These are phyloP conservation scores for Sphagnurus paluster DNA, from an alignment of 1,284 basidiomycete genomes.

Conservation along the genomic window DNA sequence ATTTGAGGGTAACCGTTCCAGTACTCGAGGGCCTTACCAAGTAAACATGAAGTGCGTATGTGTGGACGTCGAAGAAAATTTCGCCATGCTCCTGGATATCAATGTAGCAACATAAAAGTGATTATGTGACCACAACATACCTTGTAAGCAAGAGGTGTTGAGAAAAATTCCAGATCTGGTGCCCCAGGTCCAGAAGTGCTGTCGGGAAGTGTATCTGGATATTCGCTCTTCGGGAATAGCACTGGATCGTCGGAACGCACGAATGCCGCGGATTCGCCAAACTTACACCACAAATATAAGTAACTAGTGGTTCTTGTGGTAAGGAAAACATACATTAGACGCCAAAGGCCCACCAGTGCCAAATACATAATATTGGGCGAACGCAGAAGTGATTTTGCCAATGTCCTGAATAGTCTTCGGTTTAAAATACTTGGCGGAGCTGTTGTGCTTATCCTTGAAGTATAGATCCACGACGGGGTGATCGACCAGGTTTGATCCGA, in stretches of 20 bases:
- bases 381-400: conserved; percentile 33
- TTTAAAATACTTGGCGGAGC: conserved; percentile 40
- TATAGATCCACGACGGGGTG: conserved; percentile 50
- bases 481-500: conserved; percentile 61
- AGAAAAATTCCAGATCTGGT: conserved; percentile 66
- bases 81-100: conserved; percentile 28
- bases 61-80: conserved; percentile 36
- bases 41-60: conserved; percentile 41
- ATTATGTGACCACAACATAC: conserved; percentile 11
- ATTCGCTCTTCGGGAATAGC: conserved; percentile 49
- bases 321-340: conserved; percentile 46
- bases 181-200: conserved; percentile 53
- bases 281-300: conserved; percentile 31
- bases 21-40: conserved; percentile 39
- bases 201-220: conserved; percentile 44
- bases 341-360: conserved; percentile 29
- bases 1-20: conserved; percentile 40
- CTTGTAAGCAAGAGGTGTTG: conserved; percentile 47
- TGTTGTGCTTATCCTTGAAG: conserved; percentile 50
- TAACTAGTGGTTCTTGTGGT: background rate
- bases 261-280: conserved; percentile 61
- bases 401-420: conserved; percentile 36
- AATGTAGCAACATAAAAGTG: background rate
- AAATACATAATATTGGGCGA: conserved; percentile 47
- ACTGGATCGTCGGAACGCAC: conserved; percentile 52